Conservation (phyloP, 768 basidiomycete genomes). For the Mycena indigotica region DNA sequence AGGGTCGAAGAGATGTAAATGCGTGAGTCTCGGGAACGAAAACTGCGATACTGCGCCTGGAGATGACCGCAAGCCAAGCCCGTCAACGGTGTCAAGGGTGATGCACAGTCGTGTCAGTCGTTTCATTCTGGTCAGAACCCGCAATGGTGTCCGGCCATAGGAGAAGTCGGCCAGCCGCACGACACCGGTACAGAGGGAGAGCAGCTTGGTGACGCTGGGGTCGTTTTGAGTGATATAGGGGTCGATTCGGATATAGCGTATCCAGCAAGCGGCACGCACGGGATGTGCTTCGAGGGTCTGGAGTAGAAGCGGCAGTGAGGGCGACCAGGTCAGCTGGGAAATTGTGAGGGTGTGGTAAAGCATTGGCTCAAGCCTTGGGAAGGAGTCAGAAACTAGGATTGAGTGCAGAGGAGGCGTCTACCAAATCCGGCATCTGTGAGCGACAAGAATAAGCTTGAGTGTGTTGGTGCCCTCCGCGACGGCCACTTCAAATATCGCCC, state of each 20-base stretch:
- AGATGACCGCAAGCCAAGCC: background rate
- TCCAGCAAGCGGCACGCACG: background rate
- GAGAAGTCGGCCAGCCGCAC: conserved; percentile 17
- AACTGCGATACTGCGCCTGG: background rate
- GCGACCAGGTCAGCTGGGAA: conserved; percentile 17
- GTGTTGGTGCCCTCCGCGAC: background rate
- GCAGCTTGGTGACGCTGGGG: conserved; percentile 5
- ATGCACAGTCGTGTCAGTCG: conserved; percentile 15
- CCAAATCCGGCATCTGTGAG: conserved; percentile 16
- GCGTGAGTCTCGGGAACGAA: conserved; percentile 10
- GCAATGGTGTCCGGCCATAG: conserved; percentile 12
- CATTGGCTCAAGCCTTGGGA: conserved; percentile 14
- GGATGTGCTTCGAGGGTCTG: conserved; percentile 12
- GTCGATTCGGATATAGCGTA: conserved; percentile 14
- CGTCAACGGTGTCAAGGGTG: conserved; percentile 12
- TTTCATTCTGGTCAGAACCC: background rate
- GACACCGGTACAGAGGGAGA: conserved; percentile 11
- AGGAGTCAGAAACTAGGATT: background rate
- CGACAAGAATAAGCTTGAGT: conserved; percentile 17
- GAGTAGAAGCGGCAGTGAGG: conserved; percentile 6
- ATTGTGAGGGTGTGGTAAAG: conserved; percentile 16
- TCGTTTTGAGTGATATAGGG: conserved; percentile 16
- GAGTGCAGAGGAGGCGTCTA: background rate
- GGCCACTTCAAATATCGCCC: conserved; percentile 9
- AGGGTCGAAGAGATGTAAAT: conserved; percentile 18